phyloP scores from a whole-genome alignment of 139 green algal species.

The Microglena sp. region DNA sequence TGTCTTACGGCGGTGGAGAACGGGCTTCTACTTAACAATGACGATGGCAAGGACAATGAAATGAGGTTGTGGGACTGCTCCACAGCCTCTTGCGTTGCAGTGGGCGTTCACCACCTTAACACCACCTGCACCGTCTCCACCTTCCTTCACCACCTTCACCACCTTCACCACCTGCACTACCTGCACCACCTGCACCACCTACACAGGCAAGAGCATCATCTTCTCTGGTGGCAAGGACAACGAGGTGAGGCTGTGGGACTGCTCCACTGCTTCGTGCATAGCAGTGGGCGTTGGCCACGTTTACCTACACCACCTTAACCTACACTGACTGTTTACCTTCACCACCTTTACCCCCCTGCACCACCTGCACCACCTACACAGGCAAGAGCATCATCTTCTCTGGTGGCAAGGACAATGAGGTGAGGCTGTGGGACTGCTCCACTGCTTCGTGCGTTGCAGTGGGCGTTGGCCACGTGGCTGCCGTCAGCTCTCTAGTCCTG shows the following conservation, averaged over 20 bases:
- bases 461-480: conserved; percentile 69
- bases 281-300: neutral
- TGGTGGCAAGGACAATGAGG: conserved; percentile 78
- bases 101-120: neutral
- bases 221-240: neutral
- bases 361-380: neutral
- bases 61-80: neutral
- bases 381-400: conserved; percentile 10
- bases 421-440: conserved; percentile 68
- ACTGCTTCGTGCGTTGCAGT: conserved; percentile 46
- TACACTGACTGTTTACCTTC: neutral
- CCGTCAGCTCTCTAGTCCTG: conserved; percentile 35
- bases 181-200: no score
- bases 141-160: no score
- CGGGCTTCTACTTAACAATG: no score
- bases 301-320: neutral
- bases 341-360: neutral
- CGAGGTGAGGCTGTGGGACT: neutral
- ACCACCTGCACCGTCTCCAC: neutral
- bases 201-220: neutral
- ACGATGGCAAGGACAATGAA: neutral
- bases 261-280: neutral
- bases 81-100: neutral
- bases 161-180: no score
- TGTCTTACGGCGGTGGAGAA: no score